phyloP scores from a whole-genome alignment of 441 rosid species.

The Populus hybrid region DNA sequence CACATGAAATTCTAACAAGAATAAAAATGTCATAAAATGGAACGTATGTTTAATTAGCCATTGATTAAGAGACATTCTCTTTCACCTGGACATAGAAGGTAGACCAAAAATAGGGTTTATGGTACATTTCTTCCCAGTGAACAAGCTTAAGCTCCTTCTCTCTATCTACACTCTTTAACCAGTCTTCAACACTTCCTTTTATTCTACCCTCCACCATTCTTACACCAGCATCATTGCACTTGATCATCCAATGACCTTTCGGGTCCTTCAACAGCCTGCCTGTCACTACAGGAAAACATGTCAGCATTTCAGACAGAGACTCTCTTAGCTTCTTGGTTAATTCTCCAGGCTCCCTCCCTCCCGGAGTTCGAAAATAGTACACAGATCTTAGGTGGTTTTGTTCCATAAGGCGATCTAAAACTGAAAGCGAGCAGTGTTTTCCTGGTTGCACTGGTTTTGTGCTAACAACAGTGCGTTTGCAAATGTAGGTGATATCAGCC shows the following conservation, averaged over 20 bases:
- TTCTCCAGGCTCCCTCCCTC: slow-evolving; percentile 33
- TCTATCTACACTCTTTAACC: slow-evolving; percentile 46
- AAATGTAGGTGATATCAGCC: slow-evolving; percentile 34
- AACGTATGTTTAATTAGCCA: neutral
- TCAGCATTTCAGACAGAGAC: slow-evolving; percentile 45
- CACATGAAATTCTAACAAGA: neutral
- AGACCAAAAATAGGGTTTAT: slow-evolving; percentile 63
- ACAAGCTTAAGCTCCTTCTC: slow-evolving; percentile 58
- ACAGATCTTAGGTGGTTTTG: slow-evolving; percentile 44
- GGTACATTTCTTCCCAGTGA: slow-evolving; percentile 67
- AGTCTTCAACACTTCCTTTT: slow-evolving; percentile 50
- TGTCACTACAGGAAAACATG: slow-evolving; percentile 42
- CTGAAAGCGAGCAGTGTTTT: slow-evolving; percentile 37
- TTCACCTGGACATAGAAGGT: slow-evolving; percentile 66
- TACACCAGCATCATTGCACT: slow-evolving; percentile 71
- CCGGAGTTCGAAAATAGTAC: slow-evolving; percentile 36
- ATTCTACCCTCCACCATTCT: slow-evolving; percentile 62
- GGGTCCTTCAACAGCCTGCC: slow-evolving; percentile 47
- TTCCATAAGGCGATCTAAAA: slow-evolving; percentile 63
- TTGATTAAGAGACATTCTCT: neutral
- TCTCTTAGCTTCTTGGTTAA: slow-evolving; percentile 42
- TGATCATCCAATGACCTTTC: slow-evolving; percentile 50
- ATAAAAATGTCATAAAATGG: neutral
- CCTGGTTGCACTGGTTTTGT: slow-evolving; percentile 47
- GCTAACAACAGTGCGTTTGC: slow-evolving; percentile 74